phyloP scores from a whole-genome alignment of 129 eudicot species.

The Deinandra increscens region DNA sequence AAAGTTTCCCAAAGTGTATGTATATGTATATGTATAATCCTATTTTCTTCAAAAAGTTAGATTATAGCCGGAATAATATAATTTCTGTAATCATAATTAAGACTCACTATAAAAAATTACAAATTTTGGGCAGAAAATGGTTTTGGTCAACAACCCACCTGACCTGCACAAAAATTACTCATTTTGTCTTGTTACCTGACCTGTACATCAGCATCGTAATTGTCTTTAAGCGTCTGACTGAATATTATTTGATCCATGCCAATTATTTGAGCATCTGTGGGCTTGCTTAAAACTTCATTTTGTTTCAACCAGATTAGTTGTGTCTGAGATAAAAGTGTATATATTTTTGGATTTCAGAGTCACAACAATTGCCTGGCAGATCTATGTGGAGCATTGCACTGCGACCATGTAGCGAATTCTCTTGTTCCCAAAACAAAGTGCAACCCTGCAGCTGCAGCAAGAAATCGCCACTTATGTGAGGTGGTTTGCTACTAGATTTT shows the following conservation, averaged over 20 bases:
- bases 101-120: not conserved
- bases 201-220: not conserved
- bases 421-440: conserved; percentile 64
- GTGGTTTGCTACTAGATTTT: conserved; percentile 42
- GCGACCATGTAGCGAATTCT: conserved; percentile 53
- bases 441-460: conserved; percentile 89
- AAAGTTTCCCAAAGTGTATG: not conserved
- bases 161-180: not conserved
- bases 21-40: not conserved
- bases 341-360: conserved; percentile 49
- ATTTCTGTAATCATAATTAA: not conserved
- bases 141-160: not conserved
- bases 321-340: conserved; percentile 10
- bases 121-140: not conserved
- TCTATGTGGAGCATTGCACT: conserved; percentile 89
- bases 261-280: conserved; percentile 6
- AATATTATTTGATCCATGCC: conserved; percentile 7
- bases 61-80: not conserved
- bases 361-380: conserved; percentile 84
- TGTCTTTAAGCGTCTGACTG: not conserved
- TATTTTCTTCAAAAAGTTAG: not conserved
- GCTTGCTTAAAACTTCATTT: conserved; percentile 4
- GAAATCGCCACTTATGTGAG: conserved; percentile 90
- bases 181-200: not conserved
- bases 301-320: not conserved